Conservation (phyloP, 176 grass and related monocot genomes). For the Avena insularis region DNA sequence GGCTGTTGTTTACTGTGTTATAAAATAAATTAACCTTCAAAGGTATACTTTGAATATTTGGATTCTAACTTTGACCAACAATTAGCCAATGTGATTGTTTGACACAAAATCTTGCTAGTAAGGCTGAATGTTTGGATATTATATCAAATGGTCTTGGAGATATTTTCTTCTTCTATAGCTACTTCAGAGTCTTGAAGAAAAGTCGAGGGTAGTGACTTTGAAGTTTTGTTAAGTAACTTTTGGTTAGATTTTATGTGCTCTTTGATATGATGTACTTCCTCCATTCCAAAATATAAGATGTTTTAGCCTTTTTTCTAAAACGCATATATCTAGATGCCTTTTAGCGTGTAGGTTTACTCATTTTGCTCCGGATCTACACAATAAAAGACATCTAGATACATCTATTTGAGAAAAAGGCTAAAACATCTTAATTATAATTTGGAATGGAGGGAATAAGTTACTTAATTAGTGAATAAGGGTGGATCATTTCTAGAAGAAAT, state of each 20-base stretch:
- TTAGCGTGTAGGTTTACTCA: too few relatives aligned
- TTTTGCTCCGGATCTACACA: too few relatives aligned
- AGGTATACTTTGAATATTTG: neutral
- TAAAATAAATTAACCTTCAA: neutral
- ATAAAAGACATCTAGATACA: too few relatives aligned
- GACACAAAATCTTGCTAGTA: neutral
- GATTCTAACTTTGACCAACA: neutral
- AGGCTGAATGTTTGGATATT: neutral
- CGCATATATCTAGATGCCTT: too few relatives aligned
- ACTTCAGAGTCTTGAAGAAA: neutral
- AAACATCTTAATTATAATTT: too few relatives aligned
- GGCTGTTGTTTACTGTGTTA: neutral
- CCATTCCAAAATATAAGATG: too few relatives aligned
- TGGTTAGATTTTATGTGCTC: neutral
- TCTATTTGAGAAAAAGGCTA: too few relatives aligned
- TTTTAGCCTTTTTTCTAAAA: too few relatives aligned
- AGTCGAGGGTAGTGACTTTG: neutral
- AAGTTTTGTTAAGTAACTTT: neutral
- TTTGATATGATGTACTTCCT: neutral
- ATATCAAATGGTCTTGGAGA: neutral
- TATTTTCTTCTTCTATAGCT: neutral
- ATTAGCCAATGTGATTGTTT: neutral
- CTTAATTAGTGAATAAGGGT: neutral
- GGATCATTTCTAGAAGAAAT: neutral
- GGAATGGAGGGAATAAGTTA: neutral